Percentiles rank a stretch among this genome's conserved stretches.
These are phyloP conservation scores for Ophiosphaerella korrae DNA, from an alignment of 2,329 filamentous ascomycete genomes.

Conservation along the genomic window DNA sequence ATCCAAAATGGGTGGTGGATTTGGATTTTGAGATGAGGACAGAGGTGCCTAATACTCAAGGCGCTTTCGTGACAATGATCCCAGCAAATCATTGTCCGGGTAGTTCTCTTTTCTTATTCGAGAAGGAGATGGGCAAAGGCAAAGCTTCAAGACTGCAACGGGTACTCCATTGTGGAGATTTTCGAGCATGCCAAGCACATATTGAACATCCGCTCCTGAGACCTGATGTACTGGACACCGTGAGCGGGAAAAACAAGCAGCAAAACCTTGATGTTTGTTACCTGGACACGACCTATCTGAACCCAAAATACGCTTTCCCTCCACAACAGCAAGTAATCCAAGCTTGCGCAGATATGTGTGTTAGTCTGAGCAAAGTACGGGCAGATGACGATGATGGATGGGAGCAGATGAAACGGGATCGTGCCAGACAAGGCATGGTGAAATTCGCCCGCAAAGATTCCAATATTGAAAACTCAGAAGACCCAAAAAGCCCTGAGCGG, in stretches of 20 bases:
- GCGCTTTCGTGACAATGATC: conserved; percentile 90
- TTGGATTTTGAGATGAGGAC: conserved; percentile 82
- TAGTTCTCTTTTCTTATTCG: conserved; percentile 90
- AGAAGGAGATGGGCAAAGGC: conserved; percentile 72
- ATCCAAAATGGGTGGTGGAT: conserved; percentile 81
- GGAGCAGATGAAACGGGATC: conserved; percentile 61
- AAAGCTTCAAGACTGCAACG: conserved; percentile 69
- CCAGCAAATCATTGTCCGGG: conserved; percentile 96
- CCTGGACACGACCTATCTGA: conserved; percentile 95
- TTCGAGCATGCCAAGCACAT: conserved; percentile 86
- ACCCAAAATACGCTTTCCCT: conserved; percentile 93
- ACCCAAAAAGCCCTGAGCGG: conserved; percentile 41
- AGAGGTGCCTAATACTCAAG: conserved; percentile 80
- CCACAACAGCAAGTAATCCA: conserved; percentile 84
- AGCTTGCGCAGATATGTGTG: conserved; percentile 86
- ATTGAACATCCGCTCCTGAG: conserved; percentile 79
- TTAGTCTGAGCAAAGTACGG: conserved; percentile 72
- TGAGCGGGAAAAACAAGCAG: conserved; percentile 73
- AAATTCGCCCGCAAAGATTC: conserved; percentile 63
- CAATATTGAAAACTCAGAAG: conserved; percentile 37
- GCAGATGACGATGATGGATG: conserved; percentile 61
- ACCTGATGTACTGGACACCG: conserved; percentile 72
- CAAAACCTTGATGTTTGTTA: conserved; percentile 96
- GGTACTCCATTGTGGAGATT: conserved; percentile 94
- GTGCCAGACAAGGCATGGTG: conserved; percentile 64